Evolutionary conservation across 2,329 filamentous ascomycete species (phyloP), one percentile per base, ranked within the genome.

Genomic region (Corynespora cassiicola): DNA sequence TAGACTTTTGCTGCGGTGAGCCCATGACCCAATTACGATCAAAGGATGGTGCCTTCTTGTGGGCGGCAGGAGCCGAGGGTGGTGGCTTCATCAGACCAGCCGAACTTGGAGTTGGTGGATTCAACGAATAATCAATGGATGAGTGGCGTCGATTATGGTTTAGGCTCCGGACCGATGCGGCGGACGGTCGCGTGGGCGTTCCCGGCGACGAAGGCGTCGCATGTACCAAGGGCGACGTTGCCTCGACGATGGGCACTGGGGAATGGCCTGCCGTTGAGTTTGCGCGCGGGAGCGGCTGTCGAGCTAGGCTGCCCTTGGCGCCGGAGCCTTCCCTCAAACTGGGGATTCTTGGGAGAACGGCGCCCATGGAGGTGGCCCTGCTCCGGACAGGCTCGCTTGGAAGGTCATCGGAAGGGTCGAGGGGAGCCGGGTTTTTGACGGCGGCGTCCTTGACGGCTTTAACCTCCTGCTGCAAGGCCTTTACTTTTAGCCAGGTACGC

Each of bases 401-500:
- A 7, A 72, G 63, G 14, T 61, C 66, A 33, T 69, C 68, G 29
- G 56, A 61, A n/a, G 59, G 66, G 18, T 73, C 73, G 38, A 72
- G 72, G 28, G 70, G 65, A 2, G 74, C 71, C 5, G 62, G 45
- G 45, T 53, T 53, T 61, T 51, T 60, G n/a, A n/a, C n/a, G 12
- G 51, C 63, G 42, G 51, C 63, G 39, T 55, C 61, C 42, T 63
- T 71, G 71, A 82, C 57, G 71, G 81, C 70, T 28, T 81, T 86
- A 26, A 94, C 85, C 66, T 96, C 90, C 58, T 95, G 88, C 64
- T 97, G 92, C 48, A 97, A 78, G 3, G 83, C 77, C 69, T 95
- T 95, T 67, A 97, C 91, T 70, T 94, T 96, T 69, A 96, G 90
- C 92, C 92, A 97, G 2, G 91, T 96, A 68, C 95, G 95, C 46